Evolutionary conservation across 352 stramenopile species (phyloP), one percentile per base, ranked within the genome.

Genomic region (Plasmopara viticola): DNA sequence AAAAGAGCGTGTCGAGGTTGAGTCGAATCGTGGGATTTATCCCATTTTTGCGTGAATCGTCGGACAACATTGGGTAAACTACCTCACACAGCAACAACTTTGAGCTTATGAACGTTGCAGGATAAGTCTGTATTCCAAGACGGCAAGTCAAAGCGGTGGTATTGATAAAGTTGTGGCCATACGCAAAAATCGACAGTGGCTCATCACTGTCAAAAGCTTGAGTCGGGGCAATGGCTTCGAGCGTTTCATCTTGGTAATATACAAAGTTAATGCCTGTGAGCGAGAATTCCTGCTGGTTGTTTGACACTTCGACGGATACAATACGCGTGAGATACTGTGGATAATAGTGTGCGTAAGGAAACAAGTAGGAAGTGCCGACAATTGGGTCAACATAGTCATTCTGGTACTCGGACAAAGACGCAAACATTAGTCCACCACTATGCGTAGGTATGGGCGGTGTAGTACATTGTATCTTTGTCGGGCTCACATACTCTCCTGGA

Each of bases 201-300:
- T 63, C 64, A 0, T 57, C 14, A 1, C 68, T 68, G 40, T 88
- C 70, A 49, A 78, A 90, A 2, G 70, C 61, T 35, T 56, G 43
- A 29, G 35, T 71, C 1, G 89, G 90, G 8, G 90, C 67, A 17
- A 92, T 79, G 8, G 61, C 63, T 6, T 57, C 49, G 0, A 97
- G 69, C 42, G 69, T 61, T 12, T 90, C 74, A 49, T 98, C 92
- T 15, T 86, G 51, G 35, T 96, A 89, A 62, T 98, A 98, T 17
- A 98, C 58, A 48, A 94, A 98, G 20, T 85, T 85, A 12, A 97
- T 75, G 0, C 92, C 92, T 31, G 63, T 91, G 42, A 90, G 64
- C 9, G 93, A 96, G 51, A 94, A 99, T 51, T 98, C 95, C 59
- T 98, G 89, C 10, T 87, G 85, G 59, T 99, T 98, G 57, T 96